Evolutionary conservation across 1,284 basidiomycete species (phyloP).

Genomic region (Gomphus bonarii): DNA sequence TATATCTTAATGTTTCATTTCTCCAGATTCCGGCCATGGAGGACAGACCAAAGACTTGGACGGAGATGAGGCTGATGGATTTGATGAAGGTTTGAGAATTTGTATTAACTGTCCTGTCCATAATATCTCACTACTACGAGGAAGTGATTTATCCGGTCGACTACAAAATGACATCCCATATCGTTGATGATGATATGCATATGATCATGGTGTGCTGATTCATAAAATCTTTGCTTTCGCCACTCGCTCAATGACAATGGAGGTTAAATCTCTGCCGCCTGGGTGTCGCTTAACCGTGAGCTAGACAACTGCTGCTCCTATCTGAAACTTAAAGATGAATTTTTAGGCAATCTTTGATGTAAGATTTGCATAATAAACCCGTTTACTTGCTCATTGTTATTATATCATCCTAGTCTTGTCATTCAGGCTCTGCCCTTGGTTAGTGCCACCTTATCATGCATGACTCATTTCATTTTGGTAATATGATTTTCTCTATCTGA

Average conservation of each 20-base stretch:
- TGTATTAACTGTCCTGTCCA: neutral
- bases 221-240: slow-evolving; percentile 3
- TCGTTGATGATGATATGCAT: slow-evolving; percentile 72
- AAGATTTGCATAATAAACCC: slow-evolving; percentile 16
- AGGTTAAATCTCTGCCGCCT: slow-evolving; percentile 48
- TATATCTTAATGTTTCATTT: neutral
- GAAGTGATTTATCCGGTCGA: slow-evolving; percentile 82
- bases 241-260: neutral
- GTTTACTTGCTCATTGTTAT: neutral
- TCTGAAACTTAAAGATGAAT: neutral
- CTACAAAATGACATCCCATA: slow-evolving; percentile 57
- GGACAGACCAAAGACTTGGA: slow-evolving; percentile 64
- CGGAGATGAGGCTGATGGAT: slow-evolving; percentile 47
- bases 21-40: slow-evolving; percentile 68
- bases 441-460: slow-evolving; percentile 7
- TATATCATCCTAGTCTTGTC: slow-evolving; percentile 28
- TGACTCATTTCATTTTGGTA: neutral
- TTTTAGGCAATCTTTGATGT: slow-evolving; percentile 63
- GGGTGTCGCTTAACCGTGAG: slow-evolving; percentile 66
- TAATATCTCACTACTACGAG: slow-evolving; percentile 9
- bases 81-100: slow-evolving; percentile 19
- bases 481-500: neutral
- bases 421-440: slow-evolving; percentile 36
- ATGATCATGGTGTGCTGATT: slow-evolving; percentile 38
- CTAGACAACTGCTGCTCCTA: neutral